Evolutionary conservation across 306 rosid species (phyloP), one percentile per base, ranked within the genome.

Genomic region (Castanea crenata): DNA sequence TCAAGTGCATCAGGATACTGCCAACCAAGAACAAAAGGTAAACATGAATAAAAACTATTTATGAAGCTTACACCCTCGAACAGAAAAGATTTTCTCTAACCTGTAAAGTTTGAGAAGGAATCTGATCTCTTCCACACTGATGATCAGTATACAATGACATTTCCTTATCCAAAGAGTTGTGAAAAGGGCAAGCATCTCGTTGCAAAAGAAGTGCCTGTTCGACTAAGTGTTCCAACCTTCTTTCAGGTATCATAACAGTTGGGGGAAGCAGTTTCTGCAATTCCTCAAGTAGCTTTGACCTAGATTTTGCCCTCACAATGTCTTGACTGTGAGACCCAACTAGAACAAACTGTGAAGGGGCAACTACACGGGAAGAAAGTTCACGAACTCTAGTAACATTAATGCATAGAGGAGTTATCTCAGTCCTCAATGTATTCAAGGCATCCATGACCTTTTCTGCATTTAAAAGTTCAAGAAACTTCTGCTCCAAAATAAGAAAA

Each of bases 101-200:
- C 98, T 96, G 99, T 77, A 85, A 80, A 44, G 99, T 93, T 83
- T 74, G 90, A 69, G 94, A 91, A 34, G 99, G 99, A 89, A 96
- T 93, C 86, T 89, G 97, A 79, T 86, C 89, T 84, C 82, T 90
- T 77, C 98, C 99, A 85, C 99, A 96, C 56, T 63, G 87, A 80
- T 96, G 99, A 90, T 96, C 99, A 13, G 93, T 77, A 77, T 89
- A 96, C 82, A 96, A 83, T 29, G 99, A 93, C 98, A 96, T 91
- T 83, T 94, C 94, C 87, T 86, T 90, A 23, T 91, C 91, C 89
- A 81, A 61, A 51, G 98, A 87, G 85, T 96, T 96, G 84, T 96
- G 99, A 86, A 93, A 96, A 29, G 82, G 80, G 84, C 99, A 96
- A 84, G 96, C 86, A 78, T 96, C 97, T 55, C 88, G 87, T 82